Evolutionary conservation across 2,329 filamentous ascomycete species (phyloP).

Genomic region (Epichloe baconii): DNA sequence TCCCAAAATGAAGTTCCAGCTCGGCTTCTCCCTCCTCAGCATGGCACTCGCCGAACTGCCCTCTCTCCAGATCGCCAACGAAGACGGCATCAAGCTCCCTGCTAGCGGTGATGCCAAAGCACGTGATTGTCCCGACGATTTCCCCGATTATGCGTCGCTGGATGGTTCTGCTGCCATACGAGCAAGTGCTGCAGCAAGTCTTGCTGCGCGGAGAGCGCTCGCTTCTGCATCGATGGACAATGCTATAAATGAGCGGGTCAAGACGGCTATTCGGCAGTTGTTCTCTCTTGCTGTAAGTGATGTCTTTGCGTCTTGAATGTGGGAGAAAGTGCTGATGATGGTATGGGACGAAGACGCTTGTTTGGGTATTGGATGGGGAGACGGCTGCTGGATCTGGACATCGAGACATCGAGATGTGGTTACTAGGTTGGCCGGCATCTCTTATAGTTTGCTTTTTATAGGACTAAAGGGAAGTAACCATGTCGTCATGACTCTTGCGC

Average conservation of each 20-base stretch:
- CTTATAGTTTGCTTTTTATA: too few relatives aligned
- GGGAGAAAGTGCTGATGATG: neutral
- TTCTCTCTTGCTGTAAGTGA: neutral
- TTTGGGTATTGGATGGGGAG: neutral
- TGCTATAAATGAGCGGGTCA: conserved; percentile 4
- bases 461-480: too few relatives aligned
- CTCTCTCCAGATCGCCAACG: conserved; percentile 1
- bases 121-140: conserved; percentile 1
- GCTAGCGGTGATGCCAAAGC: neutral
- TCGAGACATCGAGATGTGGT: neutral
- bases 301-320: neutral
- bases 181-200: conserved; percentile 6
- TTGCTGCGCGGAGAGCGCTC: conserved; percentile 4
- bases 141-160: conserved; percentile 4
- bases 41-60: neutral
- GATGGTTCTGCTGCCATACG: conserved; percentile 5
- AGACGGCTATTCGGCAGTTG: neutral
- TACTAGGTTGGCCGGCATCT: too few relatives aligned
- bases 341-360: neutral
- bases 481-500: too few relatives aligned
- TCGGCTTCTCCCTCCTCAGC: conserved; percentile 2
- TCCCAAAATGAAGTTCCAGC: conserved; percentile 2
- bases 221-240: conserved; percentile 5
- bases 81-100: conserved; percentile 1
- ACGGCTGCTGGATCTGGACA: neutral